These are phyloP conservation scores for Botrytis galanthina DNA, from an alignment of 2,329 filamentous ascomycete genomes.

Conservation along the genomic window DNA sequence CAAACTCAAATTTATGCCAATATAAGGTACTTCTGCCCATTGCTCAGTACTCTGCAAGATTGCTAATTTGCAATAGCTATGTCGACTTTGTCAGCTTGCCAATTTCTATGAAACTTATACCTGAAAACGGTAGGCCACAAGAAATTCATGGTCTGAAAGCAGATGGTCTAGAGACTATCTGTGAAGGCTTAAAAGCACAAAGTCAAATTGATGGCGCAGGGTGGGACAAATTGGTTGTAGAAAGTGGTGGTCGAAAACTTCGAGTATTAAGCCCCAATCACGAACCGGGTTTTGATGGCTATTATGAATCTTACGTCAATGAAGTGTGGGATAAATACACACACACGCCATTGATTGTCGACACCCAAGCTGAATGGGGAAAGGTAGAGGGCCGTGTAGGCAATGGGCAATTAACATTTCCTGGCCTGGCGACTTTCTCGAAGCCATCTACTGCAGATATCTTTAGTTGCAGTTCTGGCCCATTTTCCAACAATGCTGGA, in stretches of 20 bases:
- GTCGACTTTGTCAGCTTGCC: conserved; percentile 73
- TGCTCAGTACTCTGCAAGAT: background rate
- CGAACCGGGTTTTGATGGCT: conserved; percentile 42
- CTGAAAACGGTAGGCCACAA: conserved; percentile 44
- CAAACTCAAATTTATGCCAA: conserved; percentile 61
- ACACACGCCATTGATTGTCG: conserved; percentile 50
- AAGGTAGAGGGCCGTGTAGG: conserved; percentile 50
- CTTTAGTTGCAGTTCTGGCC: conserved; percentile 63
- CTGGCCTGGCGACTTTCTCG: conserved; percentile 49
- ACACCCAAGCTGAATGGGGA: conserved; percentile 61
- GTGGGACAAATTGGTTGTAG: conserved; percentile 57
- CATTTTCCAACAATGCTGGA: conserved; percentile 46
- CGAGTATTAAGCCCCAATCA: conserved; percentile 46
- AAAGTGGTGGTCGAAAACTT: conserved; percentile 37
- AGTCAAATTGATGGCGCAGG: conserved; percentile 52
- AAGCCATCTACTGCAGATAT: conserved; percentile 62
- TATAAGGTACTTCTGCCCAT: conserved; percentile 43
- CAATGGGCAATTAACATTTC: conserved; percentile 38
- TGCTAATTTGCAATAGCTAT: conserved; percentile 45
- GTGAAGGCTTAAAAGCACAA: conserved; percentile 54
- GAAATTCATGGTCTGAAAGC: conserved; percentile 55
- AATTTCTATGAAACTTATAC: conserved; percentile 53
- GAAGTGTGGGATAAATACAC: conserved; percentile 44
- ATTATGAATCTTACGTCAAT: conserved; percentile 47
- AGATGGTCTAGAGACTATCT: conserved; percentile 56